Conservation (phyloP, 129 eudicot species). For the Dittrichia graveolens region DNA sequence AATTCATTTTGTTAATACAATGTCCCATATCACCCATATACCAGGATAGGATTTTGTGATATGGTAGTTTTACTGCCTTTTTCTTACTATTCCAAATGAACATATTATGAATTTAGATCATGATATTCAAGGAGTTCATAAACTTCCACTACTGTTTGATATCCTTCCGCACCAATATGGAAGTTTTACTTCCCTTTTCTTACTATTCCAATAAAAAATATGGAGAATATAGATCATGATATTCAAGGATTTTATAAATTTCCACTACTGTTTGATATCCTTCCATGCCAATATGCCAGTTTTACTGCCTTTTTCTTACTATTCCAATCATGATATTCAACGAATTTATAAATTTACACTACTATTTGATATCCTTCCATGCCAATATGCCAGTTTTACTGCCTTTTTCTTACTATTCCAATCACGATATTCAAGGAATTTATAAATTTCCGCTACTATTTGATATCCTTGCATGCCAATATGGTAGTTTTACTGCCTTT, state of each 20-base stretch:
- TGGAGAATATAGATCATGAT: background rate
- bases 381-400: background rate
- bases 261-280: background rate
- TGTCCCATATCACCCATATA: background rate
- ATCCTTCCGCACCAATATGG: background rate
- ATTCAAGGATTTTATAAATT: no score
- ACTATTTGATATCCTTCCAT: background rate
- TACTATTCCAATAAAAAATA: background rate
- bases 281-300: background rate
- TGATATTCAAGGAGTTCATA: no score
- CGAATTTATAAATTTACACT: background rate
- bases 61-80: background rate
- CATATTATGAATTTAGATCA: background rate
- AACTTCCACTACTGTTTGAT: background rate
- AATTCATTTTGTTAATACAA: background rate
- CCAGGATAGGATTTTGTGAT: background rate
- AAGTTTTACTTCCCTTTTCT: background rate
- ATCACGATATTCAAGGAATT: background rate
- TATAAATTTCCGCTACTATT: background rate
- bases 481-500: background rate
- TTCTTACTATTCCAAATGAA: background rate
- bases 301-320: background rate
- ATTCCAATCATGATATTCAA: background rate
- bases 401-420: background rate
- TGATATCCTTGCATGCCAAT: background rate